Conservation (phyloP, 176 grass and related monocot species). For the Sorghum bicolor region Sorghum_bicolor_NCBIv3 NC_012879.2:8290501-8291000, state of each 20-base stretch:
- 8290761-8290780: conserved; percentile 12
- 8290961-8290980: neutral
- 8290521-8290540: conserved; percentile 71
- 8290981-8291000: neutral
- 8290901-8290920: conserved; percentile 20
- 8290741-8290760: conserved; percentile 22
- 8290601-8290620: neutral
- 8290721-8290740: neutral
- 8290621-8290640: neutral
- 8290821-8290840: conserved; percentile 37
- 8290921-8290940: conserved; percentile 31
- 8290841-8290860: conserved; percentile 15
- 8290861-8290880: conserved; percentile 24
- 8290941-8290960: neutral
- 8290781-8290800: conserved; percentile 23
- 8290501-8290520: conserved; percentile 69
- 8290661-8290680: conserved; percentile 20
- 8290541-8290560: neutral
- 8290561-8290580: neutral
- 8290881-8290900: conserved; percentile 25
- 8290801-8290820: conserved; percentile 22
- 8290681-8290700: neutral
- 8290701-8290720: neutral
- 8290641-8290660: neutral
- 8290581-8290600: neutral